A percentile compares a stretch with the other conserved stretches of the same genome.
phyloP scores from a whole-genome alignment of 2,329 filamentous ascomycete genomes.

The Dothideomycetes sp. region DNA sequence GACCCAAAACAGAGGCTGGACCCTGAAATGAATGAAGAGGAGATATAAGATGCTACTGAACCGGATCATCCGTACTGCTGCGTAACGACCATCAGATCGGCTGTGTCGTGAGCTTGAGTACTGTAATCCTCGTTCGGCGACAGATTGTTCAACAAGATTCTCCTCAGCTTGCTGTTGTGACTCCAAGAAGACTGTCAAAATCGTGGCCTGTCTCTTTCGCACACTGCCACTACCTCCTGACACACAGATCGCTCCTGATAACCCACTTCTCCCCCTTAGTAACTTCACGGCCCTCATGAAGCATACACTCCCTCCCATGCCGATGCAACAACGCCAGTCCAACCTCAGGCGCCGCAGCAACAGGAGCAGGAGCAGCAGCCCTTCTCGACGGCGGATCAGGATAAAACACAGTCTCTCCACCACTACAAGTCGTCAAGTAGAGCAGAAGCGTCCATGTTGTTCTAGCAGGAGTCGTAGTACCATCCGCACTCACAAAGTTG shows the following conservation, averaged over 20 bases:
- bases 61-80: too few species aligned
- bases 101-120: too few species aligned
- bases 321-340: slow-evolving; percentile 80
- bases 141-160: too few species aligned
- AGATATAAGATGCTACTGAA: too few species aligned
- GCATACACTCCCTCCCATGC: slow-evolving; percentile 79
- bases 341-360: slow-evolving; percentile 67
- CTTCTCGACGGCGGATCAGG: slow-evolving; percentile 45
- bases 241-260: slow-evolving; percentile 71
- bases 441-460: slow-evolving; percentile 90
- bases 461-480: slow-evolving; percentile 43
- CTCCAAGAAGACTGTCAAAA: too few species aligned
- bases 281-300: slow-evolving; percentile 81
- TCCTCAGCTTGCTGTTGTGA: too few species aligned
- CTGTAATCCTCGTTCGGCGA: too few species aligned
- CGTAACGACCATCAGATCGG: too few species aligned
- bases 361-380: slow-evolving; percentile 45
- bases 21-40: too few species aligned
- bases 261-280: slow-evolving; percentile 82
- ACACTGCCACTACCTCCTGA: too few species aligned
- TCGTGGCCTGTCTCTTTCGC: too few species aligned
- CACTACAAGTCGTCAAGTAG: slow-evolving; percentile 75
- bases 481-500: slow-evolving; percentile 42
- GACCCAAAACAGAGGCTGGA: too few species aligned
- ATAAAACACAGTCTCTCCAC: slow-evolving; percentile 89